These are phyloP conservation scores for Ulmus americana DNA, from an alignment of 331 rosid genomes.

Conservation along the genomic window DNA sequence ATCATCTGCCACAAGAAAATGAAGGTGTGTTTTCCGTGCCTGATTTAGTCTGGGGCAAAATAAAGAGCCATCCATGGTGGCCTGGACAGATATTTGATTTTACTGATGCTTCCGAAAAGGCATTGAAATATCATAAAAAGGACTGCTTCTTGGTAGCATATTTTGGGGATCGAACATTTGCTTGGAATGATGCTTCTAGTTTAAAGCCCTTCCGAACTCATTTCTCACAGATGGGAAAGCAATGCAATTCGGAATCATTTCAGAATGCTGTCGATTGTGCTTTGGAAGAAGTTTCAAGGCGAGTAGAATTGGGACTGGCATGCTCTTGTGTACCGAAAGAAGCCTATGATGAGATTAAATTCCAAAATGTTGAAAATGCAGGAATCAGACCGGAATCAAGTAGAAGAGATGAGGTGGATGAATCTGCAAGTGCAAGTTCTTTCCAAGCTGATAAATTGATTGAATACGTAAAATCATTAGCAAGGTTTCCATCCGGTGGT, in stretches of 20 bases:
- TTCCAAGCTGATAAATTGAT: conserved; percentile 55
- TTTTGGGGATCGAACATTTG: conserved; percentile 94
- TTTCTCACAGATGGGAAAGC: conserved; percentile 58
- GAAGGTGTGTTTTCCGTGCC: conserved; percentile 60
- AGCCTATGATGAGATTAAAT: conserved; percentile 41
- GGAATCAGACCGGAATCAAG: conserved; percentile 57
- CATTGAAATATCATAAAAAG: conserved; percentile 71
- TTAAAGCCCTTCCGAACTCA: conserved; percentile 63
- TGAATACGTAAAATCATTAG: conserved; percentile 46
- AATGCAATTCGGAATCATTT: conserved; percentile 66
- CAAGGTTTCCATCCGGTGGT: conserved; percentile 52
- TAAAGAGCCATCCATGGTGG: conserved; percentile 99
- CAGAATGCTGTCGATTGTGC: conserved; percentile 76
- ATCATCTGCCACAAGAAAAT: conserved; percentile 50
- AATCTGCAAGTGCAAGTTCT: conserved; percentile 42
- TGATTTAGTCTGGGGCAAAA: conserved; percentile 96
- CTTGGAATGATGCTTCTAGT: conserved; percentile 86
- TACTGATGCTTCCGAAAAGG: conserved; percentile 75
- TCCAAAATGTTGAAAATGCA: conserved; percentile 66
- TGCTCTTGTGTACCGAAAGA: conserved; percentile 69
- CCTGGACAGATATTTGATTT: conserved; percentile 96
- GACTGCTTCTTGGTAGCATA: conserved; percentile 83
- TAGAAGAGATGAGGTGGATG: conserved; percentile 45
- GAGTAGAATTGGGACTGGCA: conserved; percentile 65
- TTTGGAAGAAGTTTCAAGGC: conserved; percentile 76